A percentile compares a stretch with the other conserved stretches of the same genome.
These are phyloP conservation scores for Lathyrus tuberosus DNA, from an alignment of 306 rosid genomes.

Conservation along the genomic window DNA sequence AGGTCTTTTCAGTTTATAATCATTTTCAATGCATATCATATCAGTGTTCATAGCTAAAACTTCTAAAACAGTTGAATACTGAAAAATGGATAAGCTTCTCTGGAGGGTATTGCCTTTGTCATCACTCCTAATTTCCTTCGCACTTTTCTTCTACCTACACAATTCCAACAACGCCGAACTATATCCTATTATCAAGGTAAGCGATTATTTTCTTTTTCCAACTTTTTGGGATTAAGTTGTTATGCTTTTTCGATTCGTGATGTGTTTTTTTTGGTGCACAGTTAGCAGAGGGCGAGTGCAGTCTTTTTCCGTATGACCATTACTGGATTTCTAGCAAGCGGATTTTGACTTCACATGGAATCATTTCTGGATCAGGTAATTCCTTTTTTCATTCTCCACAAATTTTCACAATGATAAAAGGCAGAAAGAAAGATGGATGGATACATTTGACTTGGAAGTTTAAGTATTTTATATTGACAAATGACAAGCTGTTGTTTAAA, in stretches of 20 bases:
- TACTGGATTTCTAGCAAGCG: constrained; percentile 89
- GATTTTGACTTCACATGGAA: constrained; percentile 78
- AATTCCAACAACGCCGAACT: constrained; percentile 14
- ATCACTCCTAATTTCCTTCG: constrained; percentile 50
- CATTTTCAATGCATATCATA: no score
- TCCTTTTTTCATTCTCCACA: no score
- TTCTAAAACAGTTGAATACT: no score
- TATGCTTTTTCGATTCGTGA: neutral
- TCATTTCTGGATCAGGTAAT: constrained; percentile 91
- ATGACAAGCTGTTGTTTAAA: constrained; percentile 22
- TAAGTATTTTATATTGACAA: constrained; percentile 19
- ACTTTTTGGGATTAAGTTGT: neutral
- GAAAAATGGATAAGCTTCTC: constrained; percentile 32
- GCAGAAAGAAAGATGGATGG: no score
- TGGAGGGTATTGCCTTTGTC: constrained; percentile 72
- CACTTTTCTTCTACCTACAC: constrained; percentile 48
- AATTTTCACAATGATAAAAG: no score
- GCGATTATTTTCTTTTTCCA: neutral
- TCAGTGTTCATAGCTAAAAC: no score
- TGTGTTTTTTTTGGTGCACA: constrained; percentile 18
- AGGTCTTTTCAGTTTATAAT: no score
- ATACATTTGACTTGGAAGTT: no score
- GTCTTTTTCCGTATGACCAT: constrained; percentile 66
- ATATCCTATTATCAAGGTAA: constrained; percentile 31
- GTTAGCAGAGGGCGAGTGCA: constrained; percentile 53